These are phyloP conservation scores for Pyrenochaeta sp. DNA, from an alignment of 2,329 filamentous ascomycete species.

Conservation along the genomic window DNA sequence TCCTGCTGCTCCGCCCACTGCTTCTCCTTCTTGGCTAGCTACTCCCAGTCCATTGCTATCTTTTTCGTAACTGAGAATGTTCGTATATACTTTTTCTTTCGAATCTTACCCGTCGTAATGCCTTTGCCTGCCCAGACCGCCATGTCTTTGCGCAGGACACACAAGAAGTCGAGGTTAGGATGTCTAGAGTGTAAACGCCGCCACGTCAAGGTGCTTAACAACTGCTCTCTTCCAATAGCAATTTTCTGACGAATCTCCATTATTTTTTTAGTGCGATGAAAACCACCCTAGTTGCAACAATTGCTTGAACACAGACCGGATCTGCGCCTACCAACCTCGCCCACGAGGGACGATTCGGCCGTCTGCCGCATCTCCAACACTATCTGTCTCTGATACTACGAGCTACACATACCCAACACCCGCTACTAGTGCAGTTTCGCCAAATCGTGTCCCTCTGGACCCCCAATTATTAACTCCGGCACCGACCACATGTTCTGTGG, in stretches of 20 bases:
- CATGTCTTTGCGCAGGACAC: conserved; percentile 17
- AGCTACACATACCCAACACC: no score
- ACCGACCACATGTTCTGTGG: conserved; percentile 1
- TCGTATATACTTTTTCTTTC: background rate
- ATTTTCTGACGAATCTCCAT: background rate
- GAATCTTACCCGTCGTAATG: background rate
- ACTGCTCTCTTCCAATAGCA: background rate
- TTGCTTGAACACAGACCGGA: conserved; percentile 17
- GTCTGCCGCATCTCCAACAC: background rate
- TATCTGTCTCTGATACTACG: conserved; percentile 3
- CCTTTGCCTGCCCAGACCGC: background rate
- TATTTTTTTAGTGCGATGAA: conserved; percentile 27
- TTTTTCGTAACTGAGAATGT: background rate
- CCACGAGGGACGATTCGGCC: conserved; percentile 1
- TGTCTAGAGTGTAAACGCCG: conserved; percentile 32
- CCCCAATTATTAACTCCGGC: background rate
- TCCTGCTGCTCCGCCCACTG: no score
- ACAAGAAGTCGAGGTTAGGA: conserved; percentile 30
- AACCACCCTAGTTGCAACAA: conserved; percentile 24
- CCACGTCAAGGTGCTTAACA: conserved; percentile 25
- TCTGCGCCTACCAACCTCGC: conserved; percentile 21
- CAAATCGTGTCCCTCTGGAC: no score
- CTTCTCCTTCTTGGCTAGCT: no score
- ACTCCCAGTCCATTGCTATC: no score
- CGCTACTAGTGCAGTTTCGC: no score